phyloP scores from a whole-genome alignment of 2,329 filamentous ascomycete genomes.

The Aspergillus melleus region DNA sequence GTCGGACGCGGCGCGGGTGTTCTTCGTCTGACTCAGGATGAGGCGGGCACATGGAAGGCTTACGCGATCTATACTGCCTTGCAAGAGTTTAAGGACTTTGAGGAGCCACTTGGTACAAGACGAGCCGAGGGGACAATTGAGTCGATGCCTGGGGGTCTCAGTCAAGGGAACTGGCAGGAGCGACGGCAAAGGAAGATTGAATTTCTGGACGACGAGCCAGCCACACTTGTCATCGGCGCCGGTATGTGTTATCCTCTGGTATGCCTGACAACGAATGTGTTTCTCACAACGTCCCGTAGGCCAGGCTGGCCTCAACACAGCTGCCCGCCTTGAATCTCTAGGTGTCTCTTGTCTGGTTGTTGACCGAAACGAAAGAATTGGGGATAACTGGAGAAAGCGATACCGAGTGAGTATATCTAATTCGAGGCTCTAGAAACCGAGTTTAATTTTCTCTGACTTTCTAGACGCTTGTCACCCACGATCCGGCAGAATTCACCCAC shows the following conservation, averaged over 20 bases:
- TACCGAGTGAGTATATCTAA: conserved; percentile 40
- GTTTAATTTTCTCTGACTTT: not conserved
- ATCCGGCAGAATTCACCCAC: conserved; percentile 42
- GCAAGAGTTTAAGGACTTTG: conserved; percentile 35
- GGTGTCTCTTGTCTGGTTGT: conserved; percentile 45
- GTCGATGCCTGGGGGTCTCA: conserved; percentile 33
- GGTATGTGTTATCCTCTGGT: conserved; percentile 22
- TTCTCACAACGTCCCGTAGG: conserved; percentile 26
- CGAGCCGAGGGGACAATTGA: conserved; percentile 37
- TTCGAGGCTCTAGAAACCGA: not conserved
- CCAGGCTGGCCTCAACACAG: conserved; percentile 45
- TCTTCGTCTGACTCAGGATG: conserved; percentile 34
- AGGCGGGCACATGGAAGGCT: conserved; percentile 35
- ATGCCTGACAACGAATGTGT: not conserved
- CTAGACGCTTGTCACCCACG: conserved; percentile 42
- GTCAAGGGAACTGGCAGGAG: conserved; percentile 40
- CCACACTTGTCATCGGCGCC: conserved; percentile 44
- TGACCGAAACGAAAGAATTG: conserved; percentile 47
- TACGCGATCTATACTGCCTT: conserved; percentile 41
- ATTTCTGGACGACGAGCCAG: conserved; percentile 38
- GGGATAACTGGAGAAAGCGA: conserved; percentile 54
- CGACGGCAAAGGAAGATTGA: conserved; percentile 31
- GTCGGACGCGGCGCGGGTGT: conserved; percentile 38
- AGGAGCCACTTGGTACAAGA: conserved; percentile 34
- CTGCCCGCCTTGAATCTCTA: conserved; percentile 43